phyloP scores from a whole-genome alignment of 208 protist species.

The Herpetomonas samuelpessoai region DNA sequence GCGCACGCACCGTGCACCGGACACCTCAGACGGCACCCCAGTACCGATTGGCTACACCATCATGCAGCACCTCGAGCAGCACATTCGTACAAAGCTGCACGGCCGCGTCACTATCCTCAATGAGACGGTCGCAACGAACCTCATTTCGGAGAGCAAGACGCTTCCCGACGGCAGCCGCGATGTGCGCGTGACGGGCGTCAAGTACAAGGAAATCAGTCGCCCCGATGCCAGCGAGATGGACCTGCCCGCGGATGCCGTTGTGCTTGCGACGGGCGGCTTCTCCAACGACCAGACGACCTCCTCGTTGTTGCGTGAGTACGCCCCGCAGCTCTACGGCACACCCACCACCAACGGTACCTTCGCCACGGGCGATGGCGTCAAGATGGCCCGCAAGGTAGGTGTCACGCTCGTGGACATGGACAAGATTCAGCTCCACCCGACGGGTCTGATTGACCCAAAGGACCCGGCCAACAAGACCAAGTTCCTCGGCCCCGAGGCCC shows the following conservation, averaged over 20 bases:
- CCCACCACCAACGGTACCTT: conserved; percentile 92
- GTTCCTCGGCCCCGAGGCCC: conserved; percentile 94
- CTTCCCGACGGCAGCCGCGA: conserved; percentile 39
- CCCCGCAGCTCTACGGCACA: conserved; percentile 58
- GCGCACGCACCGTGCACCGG: conserved; percentile 62
- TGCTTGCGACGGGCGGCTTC: conserved; percentile 91
- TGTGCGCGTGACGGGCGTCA: conserved; percentile 50
- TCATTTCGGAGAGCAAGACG: conserved; percentile 29
- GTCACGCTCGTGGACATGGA: conserved; percentile 89
- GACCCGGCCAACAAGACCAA: conserved; percentile 84
- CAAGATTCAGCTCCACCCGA: conserved; percentile 94
- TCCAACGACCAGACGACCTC: conserved; percentile 43
- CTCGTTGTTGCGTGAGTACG: conserved; percentile 81
- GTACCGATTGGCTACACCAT: conserved; percentile 84
- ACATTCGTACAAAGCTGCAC: conserved; percentile 51
- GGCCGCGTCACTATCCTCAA: conserved; percentile 48
- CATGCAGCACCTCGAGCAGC: conserved; percentile 57
- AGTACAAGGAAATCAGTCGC: conserved; percentile 28
- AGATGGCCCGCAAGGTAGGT: conserved; percentile 57
- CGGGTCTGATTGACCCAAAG: conserved; percentile 90
- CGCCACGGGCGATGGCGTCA: conserved; percentile 80
- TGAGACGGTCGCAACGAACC: conserved; percentile 28
- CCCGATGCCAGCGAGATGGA: conserved; percentile 21
- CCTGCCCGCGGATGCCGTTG: conserved; percentile 59
- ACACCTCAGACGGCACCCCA: conserved; percentile 49